These are phyloP conservation scores for Chlamydomonas urium DNA, from an alignment of 139 green algal species.

Conservation along the genomic window DNA sequence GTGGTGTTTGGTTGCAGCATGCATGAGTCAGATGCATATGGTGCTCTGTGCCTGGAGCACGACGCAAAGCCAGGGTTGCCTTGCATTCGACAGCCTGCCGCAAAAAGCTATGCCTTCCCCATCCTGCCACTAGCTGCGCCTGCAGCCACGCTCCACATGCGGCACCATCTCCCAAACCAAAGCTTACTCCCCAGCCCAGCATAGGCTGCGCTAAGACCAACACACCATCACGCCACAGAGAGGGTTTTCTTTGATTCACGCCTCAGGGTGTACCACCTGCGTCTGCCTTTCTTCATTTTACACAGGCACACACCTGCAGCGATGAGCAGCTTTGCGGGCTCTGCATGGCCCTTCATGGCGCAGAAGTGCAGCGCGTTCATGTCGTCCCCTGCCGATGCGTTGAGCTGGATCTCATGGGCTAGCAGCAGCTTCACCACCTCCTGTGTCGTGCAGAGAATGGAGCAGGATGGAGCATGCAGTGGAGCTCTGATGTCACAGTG, in stretches of 20 bases:
- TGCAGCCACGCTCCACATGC: background rate
- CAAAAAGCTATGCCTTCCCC: too few species aligned
- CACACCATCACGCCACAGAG: too few species aligned
- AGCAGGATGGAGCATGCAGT: background rate
- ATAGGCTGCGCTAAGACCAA: too few species aligned
- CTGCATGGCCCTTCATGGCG: constrained; percentile 57
- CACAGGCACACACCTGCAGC: constrained; percentile 35
- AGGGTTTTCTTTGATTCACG: too few species aligned
- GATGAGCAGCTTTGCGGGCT: constrained; percentile 43
- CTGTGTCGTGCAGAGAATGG: constrained; percentile 15
- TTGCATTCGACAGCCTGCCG: too few species aligned
- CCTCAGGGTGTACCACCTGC: too few species aligned
- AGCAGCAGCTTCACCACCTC: constrained; percentile 64
- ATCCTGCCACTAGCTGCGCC: background rate
- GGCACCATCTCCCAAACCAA: background rate
- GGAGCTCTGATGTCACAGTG: background rate
- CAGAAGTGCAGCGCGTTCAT: constrained; percentile 77
- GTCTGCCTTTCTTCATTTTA: background rate
- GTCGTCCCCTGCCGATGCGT: constrained; percentile 54
- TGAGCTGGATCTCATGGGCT: constrained; percentile 33
- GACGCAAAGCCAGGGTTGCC: too few species aligned
- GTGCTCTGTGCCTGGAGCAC: background rate
- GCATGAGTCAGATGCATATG: too few species aligned
- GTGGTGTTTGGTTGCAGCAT: too few species aligned
- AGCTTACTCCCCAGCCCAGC: too few species aligned